Conservation (phyloP, 1,284 basidiomycete genomes). For the Chiua sp. region DNA sequence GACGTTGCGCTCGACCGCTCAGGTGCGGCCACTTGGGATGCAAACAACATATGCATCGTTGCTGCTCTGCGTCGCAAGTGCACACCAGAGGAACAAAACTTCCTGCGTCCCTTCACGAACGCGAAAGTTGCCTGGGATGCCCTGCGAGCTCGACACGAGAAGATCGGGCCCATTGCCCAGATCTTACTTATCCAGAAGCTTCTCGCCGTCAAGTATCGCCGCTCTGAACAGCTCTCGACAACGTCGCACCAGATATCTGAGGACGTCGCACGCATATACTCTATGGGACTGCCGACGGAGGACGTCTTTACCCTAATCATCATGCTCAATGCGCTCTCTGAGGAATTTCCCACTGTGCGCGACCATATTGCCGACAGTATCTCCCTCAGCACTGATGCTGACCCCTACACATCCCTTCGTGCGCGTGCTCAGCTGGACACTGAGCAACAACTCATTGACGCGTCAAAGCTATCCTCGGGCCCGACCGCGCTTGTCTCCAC, state of each 20-base stretch:
- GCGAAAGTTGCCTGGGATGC: neutral
- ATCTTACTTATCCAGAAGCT: neutral
- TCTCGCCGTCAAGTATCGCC: neutral
- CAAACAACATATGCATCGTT: too few relatives aligned
- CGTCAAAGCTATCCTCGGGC: too few relatives aligned
- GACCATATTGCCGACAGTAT: slow-evolving; percentile 4
- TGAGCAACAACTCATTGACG: neutral
- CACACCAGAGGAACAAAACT: too few relatives aligned
- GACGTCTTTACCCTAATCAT: slow-evolving; percentile 1
- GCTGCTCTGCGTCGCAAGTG: too few relatives aligned
- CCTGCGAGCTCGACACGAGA: neutral
- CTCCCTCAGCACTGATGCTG: neutral
- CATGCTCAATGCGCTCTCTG: slow-evolving; percentile 4
- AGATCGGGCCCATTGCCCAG: neutral
- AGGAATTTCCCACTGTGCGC: neutral
- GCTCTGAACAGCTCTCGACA: neutral
- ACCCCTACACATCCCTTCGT: neutral
- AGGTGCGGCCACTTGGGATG: neutral
- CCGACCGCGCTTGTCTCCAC: too few relatives aligned
- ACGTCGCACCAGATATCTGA: neutral
- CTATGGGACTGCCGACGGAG: neutral
- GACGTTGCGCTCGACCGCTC: neutral
- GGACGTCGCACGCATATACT: neutral
- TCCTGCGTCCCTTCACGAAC: too few relatives aligned
- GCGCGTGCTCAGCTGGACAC: neutral